Conservation (phyloP, 2,329 filamentous ascomycete species). For the Pseudocercospora fijiensis region DNA sequence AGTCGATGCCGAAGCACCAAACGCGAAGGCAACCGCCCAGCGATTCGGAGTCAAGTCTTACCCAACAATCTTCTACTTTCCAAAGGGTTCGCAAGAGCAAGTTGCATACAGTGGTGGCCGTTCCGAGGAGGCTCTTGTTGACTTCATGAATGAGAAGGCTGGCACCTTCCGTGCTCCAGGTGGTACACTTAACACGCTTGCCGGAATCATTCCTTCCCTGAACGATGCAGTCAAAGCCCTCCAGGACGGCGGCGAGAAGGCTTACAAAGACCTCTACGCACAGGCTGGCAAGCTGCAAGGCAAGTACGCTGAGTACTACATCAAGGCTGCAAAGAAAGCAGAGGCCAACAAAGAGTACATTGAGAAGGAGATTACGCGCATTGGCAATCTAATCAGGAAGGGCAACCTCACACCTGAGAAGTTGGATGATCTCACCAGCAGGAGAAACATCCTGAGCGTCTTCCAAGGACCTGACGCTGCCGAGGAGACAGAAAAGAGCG, state of each 20-base stretch:
- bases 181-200: slow-evolving; percentile 72
- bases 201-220: slow-evolving; percentile 78
- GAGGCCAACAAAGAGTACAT: slow-evolving; percentile 74
- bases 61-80: slow-evolving; percentile 98
- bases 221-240: slow-evolving; percentile 76
- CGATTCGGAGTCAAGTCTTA: slow-evolving; percentile 80
- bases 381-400: slow-evolving; percentile 79
- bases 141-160: slow-evolving; percentile 83
- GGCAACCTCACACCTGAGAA: slow-evolving; percentile 81
- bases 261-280: slow-evolving; percentile 70
- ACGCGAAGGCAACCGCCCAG: slow-evolving; percentile 73
- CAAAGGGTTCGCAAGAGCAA: slow-evolving; percentile 72
- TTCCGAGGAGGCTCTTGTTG: slow-evolving; percentile 70
- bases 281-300: slow-evolving; percentile 66
- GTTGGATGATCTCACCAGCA: slow-evolving; percentile 80
- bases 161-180: slow-evolving; percentile 82
- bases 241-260: slow-evolving; percentile 60
- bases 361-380: slow-evolving; percentile 78
- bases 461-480: slow-evolving; percentile 55
- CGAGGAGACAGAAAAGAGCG: slow-evolving; percentile 37
- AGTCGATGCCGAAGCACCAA: slow-evolving; percentile 87
- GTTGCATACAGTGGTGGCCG: slow-evolving; percentile 74
- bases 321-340: slow-evolving; percentile 86
- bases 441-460: slow-evolving; percentile 82
- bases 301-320: slow-evolving; percentile 86